Base-by-base conservation (phyloP, 495 filamentous ascomycete genomes). In the Cercophora scortea region DNA sequence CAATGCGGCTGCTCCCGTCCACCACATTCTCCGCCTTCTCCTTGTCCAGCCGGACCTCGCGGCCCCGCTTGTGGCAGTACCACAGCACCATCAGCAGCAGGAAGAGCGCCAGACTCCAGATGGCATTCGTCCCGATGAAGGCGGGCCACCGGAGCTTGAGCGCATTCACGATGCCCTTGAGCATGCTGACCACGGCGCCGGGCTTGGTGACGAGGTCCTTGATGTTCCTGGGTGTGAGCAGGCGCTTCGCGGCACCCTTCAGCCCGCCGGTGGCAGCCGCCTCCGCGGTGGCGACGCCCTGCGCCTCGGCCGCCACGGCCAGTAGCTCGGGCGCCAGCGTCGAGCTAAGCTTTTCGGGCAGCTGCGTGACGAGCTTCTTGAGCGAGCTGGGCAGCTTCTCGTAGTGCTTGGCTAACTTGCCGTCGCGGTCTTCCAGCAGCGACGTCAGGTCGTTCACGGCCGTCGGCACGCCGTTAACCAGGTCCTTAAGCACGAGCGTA, bases 1-100 rank as follows among this genome's bases (percentile, higher is more conserved):
- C 66, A 16, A 67, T 55, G n/a, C 66, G 42, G 7, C 35, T 19
- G 10, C 51, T 48, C 0, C 59, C 61, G 7, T 61, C 61, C 13
- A 53, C 51, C 4, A 55, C 55, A 6, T 39, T 60, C 32, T 47
- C 57, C 1, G 34, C 49, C 53, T 61, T 57, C 66, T 91, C 88
- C 54, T 74, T 79, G 60, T 89, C 88, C 1, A 96, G 75, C 36
- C 93, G 76, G 12, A 82, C 82, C 69, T 98, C 93, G 13, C 81
- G 80, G 36, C 93, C 93, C 12, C 93, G 82, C 67, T 96, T 96
- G 65, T 96, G 87, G 68, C 89, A 96, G 66, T 98, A 98, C 92
- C 92, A 98, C 53, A 97, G 80, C 46, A 92, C 87, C 63, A 91
- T 89, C 33, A 98, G 69, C 11, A 98, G 74, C 53, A 96, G 73